These are phyloP conservation scores for Saccharomyces uvarum DNA, from an alignment of 1,139 yeast species.

Conservation along the genomic window DNA sequence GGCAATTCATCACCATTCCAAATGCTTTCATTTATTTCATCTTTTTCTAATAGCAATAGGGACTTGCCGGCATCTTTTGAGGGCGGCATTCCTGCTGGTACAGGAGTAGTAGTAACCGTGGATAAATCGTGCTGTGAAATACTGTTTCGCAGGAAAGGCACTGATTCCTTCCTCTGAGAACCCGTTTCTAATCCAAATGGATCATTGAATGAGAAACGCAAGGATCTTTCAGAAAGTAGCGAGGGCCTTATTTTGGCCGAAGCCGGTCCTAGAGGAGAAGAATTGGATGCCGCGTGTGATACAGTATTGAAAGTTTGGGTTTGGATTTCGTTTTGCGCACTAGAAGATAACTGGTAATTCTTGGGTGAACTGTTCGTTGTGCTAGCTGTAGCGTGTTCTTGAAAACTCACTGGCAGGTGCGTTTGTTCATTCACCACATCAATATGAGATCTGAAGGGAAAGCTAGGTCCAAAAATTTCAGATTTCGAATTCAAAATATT, in stretches of 20 bases:
- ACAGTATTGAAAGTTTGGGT: not conserved
- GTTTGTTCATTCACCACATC: constrained; percentile 38
- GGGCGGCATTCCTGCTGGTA: not conserved
- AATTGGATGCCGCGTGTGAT: not conserved
- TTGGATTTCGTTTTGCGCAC: not conserved
- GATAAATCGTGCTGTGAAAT: constrained; percentile 10
- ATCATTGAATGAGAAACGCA: constrained; percentile 49
- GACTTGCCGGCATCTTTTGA: constrained; percentile 43
- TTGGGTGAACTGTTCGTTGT: not conserved
- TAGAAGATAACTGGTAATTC: constrained; percentile 7
- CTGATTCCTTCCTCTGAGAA: constrained; percentile 9
- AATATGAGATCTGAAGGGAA: constrained; percentile 41
- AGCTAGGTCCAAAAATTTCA: constrained; percentile 51
- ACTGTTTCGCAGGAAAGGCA: not conserved
- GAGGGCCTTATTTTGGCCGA: not conserved
- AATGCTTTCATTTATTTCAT: constrained; percentile 37
- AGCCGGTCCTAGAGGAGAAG: not conserved
- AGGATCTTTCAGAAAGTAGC: not conserved
- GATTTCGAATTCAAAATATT: constrained; percentile 54
- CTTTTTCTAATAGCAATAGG: constrained; percentile 48
- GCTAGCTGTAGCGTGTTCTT: not conserved
- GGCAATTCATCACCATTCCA: constrained; percentile 39
- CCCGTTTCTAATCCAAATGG: constrained; percentile 39
- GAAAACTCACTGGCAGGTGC: constrained; percentile 3
- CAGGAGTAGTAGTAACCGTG: constrained; percentile 25